phyloP scores from a whole-genome alignment of 2,329 filamentous ascomycete species.

The Beauveria scarabaeidicola region DNA sequence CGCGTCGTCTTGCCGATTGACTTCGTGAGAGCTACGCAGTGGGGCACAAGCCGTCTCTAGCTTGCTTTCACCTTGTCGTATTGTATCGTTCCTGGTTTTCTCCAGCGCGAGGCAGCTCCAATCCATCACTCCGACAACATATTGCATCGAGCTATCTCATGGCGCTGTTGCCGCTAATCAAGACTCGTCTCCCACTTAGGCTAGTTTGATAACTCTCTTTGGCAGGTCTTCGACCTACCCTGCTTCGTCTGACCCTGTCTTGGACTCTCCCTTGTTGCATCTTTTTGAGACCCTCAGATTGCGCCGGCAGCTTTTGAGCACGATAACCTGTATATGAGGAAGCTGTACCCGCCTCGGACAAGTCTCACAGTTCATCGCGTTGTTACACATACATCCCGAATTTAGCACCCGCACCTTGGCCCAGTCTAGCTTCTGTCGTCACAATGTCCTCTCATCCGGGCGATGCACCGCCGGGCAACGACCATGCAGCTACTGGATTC shows the following conservation, averaged over 20 bases:
- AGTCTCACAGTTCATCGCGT: no score
- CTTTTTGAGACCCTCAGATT: neutral
- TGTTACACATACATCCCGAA: neutral
- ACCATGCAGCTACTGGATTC: slow-evolving; percentile 23
- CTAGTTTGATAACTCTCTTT: no score
- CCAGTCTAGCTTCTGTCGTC: neutral
- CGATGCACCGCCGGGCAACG: neutral
- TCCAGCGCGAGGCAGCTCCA: neutral
- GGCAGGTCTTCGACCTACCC: no score
- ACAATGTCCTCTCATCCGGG: neutral
- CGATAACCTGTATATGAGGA: neutral
- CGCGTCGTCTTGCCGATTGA: neutral
- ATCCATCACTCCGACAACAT: neutral
- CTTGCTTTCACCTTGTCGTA: neutral
- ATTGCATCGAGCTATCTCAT: neutral
- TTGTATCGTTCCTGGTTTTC: neutral
- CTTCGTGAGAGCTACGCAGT: neutral
- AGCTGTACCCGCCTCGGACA: neutral
- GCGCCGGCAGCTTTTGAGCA: neutral
- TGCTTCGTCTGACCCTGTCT: no score
- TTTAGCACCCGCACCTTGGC: no score
- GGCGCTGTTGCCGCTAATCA: neutral
- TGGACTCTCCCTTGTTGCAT: neutral
- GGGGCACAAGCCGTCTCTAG: slow-evolving; percentile 3
- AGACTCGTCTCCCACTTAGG: no score